A percentile compares a stretch with the other conserved stretches of the same genome.
These are phyloP conservation scores for Flaveria brownii DNA, from an alignment of 129 eudicot species.

Conservation along the genomic window DNA sequence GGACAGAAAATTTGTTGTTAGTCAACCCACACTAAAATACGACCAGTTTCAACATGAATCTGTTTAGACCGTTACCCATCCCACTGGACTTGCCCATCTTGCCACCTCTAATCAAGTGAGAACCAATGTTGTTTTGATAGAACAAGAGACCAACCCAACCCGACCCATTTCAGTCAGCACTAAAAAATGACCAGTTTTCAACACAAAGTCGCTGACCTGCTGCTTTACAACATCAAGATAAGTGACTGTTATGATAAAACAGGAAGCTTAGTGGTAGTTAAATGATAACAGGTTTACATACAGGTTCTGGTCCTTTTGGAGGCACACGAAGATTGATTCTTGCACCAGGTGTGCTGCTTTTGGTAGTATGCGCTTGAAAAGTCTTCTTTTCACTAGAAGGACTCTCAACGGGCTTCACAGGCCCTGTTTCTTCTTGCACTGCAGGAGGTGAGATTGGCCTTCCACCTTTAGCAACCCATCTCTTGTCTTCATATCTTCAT, in stretches of 20 bases:
- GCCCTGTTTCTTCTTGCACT: slow-evolving; percentile 45
- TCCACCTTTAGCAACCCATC: slow-evolving; percentile 91
- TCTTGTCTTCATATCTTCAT: slow-evolving; percentile 91
- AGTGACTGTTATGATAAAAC: slow-evolving; percentile 3
- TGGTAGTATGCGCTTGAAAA: slow-evolving; percentile 42
- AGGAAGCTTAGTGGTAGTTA: slow-evolving; percentile 12
- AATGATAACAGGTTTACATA: slow-evolving; percentile 33
- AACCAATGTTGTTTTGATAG: slow-evolving; percentile 2
- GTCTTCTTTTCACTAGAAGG: slow-evolving; percentile 54
- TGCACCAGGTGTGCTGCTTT: slow-evolving; percentile 43
- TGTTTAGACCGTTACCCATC: neutral
- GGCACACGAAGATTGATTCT: slow-evolving; percentile 73
- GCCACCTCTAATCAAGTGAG: slow-evolving; percentile 9
- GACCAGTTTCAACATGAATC: neutral
- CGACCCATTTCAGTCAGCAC: neutral
- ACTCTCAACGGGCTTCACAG: slow-evolving; percentile 50
- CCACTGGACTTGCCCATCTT: neutral
- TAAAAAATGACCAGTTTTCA: neutral
- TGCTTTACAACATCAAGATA: slow-evolving; percentile 2
- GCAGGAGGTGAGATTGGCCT: slow-evolving; percentile 60
- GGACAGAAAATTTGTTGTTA: neutral
- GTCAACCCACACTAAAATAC: slow-evolving; percentile 4
- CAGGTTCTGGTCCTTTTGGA: slow-evolving; percentile 78
- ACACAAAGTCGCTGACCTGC: neutral
- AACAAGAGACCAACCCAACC: slow-evolving; percentile 3